Conservation (phyloP, 768 basidiomycete genomes). For the Lyophyllum decastes region DNA sequence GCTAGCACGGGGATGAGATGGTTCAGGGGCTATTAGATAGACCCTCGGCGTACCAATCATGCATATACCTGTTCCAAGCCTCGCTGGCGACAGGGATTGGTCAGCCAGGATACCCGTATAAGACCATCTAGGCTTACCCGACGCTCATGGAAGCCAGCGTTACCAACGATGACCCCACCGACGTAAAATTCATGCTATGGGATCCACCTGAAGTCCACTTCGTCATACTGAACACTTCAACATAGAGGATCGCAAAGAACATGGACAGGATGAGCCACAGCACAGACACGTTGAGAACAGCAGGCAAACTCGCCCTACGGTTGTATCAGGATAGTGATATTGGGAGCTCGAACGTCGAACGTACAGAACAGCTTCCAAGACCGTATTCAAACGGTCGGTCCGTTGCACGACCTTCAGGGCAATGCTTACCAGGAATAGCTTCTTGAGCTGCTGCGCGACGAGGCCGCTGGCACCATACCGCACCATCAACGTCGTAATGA, state of each 20-base stretch:
- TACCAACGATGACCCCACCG: constrained; percentile 76
- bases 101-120: constrained; percentile 7
- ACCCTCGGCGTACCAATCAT: constrained; percentile 75
- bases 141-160: constrained; percentile 94
- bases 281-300: constrained; percentile 79
- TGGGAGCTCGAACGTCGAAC: constrained; percentile 32
- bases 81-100: constrained; percentile 52
- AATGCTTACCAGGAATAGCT: constrained; percentile 90
- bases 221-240: constrained; percentile 91
- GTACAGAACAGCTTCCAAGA: constrained; percentile 97
- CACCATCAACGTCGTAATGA: constrained; percentile 79
- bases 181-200: constrained; percentile 74
- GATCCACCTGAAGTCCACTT: constrained; percentile 78
- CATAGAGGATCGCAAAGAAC: constrained; percentile 85
- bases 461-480: constrained; percentile 54
- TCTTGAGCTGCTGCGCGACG: constrained; percentile 68
- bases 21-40: background rate
- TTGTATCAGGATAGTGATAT: constrained; percentile 4
- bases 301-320: constrained; percentile 78
- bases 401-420: constrained; percentile 93
- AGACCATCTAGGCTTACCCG: constrained; percentile 57
- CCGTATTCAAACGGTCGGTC: constrained; percentile 84
- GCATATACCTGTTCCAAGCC: constrained; percentile 98
- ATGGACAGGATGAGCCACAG: constrained; percentile 91
- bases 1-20: constrained; percentile 41